A percentile compares a stretch with the other conserved stretches of the same genome.
phyloP scores from a whole-genome alignment of 148 eudicot genomes.

The Persicaria tinctoria region DNA sequence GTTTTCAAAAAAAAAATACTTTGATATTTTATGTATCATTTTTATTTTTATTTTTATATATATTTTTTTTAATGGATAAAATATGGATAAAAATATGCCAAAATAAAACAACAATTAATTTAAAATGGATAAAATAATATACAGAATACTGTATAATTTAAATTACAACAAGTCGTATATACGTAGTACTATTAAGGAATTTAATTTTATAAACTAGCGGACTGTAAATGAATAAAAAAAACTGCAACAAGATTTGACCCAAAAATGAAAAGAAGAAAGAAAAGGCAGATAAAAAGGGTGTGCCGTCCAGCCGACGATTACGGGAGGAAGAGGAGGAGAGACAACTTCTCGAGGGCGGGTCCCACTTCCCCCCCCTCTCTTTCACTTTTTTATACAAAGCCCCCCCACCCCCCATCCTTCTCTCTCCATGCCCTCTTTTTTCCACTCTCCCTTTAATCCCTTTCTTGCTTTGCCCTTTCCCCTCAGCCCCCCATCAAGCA shows the following conservation, averaged over 20 bases:
- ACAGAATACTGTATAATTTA: too few relatives aligned
- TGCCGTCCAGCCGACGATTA: slow-evolving; percentile 11
- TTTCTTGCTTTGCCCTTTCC: not conserved
- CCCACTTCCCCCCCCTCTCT: not conserved
- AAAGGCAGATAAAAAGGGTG: not conserved
- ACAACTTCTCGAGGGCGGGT: not conserved
- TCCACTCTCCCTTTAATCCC: not conserved
- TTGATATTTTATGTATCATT: too few relatives aligned
- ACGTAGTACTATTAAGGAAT: too few relatives aligned
- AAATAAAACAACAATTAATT: too few relatives aligned
- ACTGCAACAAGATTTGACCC: not conserved
- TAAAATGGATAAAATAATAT: too few relatives aligned
- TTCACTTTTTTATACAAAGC: not conserved
- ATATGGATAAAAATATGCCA: too few relatives aligned
- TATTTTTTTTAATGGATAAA: too few relatives aligned
- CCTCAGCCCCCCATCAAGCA: not conserved
- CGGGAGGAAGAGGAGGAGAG: slow-evolving; percentile 5
- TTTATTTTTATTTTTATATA: too few relatives aligned
- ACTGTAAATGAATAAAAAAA: too few relatives aligned
- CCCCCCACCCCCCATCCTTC: not conserved
- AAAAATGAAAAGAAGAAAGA: not conserved
- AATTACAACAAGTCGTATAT: too few relatives aligned
- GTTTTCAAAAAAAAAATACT: too few relatives aligned
- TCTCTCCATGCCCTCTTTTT: not conserved
- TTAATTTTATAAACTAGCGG: too few relatives aligned